phyloP scores from a whole-genome alignment of 1,139 yeast species.

The Keqinozyma sinolaborantium region DNA sequence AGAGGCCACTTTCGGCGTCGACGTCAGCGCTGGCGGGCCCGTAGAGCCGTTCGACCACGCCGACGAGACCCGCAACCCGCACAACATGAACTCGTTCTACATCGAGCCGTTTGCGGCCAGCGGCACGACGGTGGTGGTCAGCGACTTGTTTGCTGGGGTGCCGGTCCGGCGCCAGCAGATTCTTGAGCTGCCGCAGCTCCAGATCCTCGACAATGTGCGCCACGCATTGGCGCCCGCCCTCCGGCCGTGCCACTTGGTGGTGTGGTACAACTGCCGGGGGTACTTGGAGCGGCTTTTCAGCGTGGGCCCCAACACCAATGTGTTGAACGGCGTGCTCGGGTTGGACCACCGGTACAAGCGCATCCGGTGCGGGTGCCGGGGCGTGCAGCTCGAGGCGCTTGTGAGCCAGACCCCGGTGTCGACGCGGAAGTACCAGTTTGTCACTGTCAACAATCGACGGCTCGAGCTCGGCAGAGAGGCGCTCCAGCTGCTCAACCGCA shows the following conservation, averaged over 20 bases:
- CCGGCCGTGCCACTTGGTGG: slow-evolving; percentile 3
- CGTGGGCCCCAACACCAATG: slow-evolving; percentile 1
- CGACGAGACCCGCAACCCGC: slow-evolving; percentile 7
- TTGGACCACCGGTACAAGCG: slow-evolving; percentile 11
- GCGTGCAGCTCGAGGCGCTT: slow-evolving; percentile 22
- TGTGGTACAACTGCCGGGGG: slow-evolving; percentile 4
- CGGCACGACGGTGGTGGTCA: slow-evolving; percentile 53
- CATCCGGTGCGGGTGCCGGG: slow-evolving; percentile 18
- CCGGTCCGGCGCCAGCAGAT: slow-evolving; percentile 54
- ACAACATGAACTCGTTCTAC: slow-evolving; percentile 4
- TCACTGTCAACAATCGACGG: slow-evolving; percentile 44
- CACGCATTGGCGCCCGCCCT: slow-evolving; percentile 2
- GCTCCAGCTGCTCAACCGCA: slow-evolving; percentile 19
- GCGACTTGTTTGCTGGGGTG: slow-evolving; percentile 46
- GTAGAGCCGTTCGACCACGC: slow-evolving; percentile 3
- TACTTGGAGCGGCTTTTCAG: slow-evolving; percentile 4
- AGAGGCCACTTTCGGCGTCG: not conserved
- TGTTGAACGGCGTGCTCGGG: slow-evolving; percentile 6
- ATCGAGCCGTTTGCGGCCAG: slow-evolving; percentile 6
- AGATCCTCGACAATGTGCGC: slow-evolving; percentile 29
- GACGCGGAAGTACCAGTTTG: slow-evolving; percentile 39
- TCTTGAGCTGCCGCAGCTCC: slow-evolving; percentile 16
- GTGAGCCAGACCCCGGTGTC: slow-evolving; percentile 25
- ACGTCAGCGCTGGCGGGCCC: not conserved
- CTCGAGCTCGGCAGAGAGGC: slow-evolving; percentile 19